Evolutionary conservation across 1,284 basidiomycete species (phyloP).

Genomic region (Cutaneotrichosporon cavernicola): DNA sequence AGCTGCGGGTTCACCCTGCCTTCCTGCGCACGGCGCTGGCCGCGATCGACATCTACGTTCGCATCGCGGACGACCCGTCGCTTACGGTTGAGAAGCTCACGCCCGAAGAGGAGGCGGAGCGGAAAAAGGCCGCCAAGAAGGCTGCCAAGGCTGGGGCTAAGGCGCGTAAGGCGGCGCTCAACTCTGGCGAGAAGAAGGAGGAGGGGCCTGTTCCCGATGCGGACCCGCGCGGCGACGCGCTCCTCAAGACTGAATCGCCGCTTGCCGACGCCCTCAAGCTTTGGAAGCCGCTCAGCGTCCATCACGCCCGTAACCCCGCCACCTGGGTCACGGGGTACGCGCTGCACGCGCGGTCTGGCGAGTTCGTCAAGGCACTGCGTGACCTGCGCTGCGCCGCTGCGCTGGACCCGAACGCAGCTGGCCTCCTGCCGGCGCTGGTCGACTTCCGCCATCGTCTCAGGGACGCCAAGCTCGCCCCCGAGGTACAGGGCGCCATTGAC

Average conservation of each 20-base stretch:
- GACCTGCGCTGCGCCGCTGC: conserved; percentile 65
- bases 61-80: conserved; percentile 71
- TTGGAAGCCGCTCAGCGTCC: conserved; percentile 65
- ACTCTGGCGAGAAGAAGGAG: conserved; percentile 72
- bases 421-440: conserved; percentile 69
- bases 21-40: conserved; percentile 74
- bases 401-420: conserved; percentile 63
- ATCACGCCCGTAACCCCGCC: conserved; percentile 61
- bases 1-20: conserved; percentile 68
- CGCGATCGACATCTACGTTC: conserved; percentile 73
- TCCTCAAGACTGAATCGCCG: conserved; percentile 65
- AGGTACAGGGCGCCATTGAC: conserved; percentile 46
- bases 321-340: conserved; percentile 78
- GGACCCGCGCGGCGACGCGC: conserved; percentile 75
- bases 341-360: conserved; percentile 74
- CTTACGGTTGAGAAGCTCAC: conserved; percentile 54
- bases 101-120: conserved; percentile 53
- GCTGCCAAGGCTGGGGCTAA: conserved; percentile 89
- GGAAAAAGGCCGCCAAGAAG: conserved; percentile 72
- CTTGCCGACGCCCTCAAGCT: conserved; percentile 75
- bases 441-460: conserved; percentile 62
- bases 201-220: conserved; percentile 63
- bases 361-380: conserved; percentile 72
- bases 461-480: conserved; percentile 38
- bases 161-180: conserved; percentile 61